These are phyloP conservation scores for Pythium rhizo-oryzae DNA, from an alignment of 352 stramenopile genomes.

Conservation along the genomic window DNA sequence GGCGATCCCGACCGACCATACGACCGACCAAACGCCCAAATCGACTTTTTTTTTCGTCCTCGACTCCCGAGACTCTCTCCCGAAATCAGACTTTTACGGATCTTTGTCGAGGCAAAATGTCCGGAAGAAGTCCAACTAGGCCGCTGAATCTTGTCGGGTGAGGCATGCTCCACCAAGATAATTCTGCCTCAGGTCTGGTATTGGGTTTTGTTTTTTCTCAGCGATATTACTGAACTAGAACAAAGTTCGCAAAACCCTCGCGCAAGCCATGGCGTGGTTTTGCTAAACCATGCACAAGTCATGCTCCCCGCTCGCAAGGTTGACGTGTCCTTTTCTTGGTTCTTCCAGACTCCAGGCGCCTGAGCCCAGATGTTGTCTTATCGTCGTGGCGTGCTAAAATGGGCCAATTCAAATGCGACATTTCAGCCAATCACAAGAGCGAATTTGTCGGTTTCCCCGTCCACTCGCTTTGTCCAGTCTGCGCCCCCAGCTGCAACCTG, in stretches of 20 bases:
- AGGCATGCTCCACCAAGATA: background rate
- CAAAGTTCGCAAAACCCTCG: too few species aligned
- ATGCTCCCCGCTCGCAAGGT: background rate
- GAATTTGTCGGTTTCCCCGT: background rate
- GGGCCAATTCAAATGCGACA: background rate
- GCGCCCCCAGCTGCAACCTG: background rate
- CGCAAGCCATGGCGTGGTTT: too few species aligned
- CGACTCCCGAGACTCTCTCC: background rate
- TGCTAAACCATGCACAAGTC: too few species aligned
- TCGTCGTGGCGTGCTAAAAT: slow-evolving; percentile 7
- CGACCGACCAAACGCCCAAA: background rate
- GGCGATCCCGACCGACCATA: background rate
- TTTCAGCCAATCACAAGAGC: slow-evolving; percentile 3
- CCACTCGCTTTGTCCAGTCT: slow-evolving; percentile 1
- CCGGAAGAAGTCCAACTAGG: background rate
- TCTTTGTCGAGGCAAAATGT: background rate
- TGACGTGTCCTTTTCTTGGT: slow-evolving; percentile 11
- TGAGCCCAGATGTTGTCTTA: slow-evolving; percentile 19
- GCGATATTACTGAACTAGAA: too few species aligned
- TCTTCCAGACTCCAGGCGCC: background rate
- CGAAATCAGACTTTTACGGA: background rate
- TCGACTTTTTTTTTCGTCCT: background rate
- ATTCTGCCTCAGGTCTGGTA: too few species aligned
- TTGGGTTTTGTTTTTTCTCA: too few species aligned
- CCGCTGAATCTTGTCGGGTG: background rate